Evolutionary conservation across 805 yeast species (phyloP), one percentile per base, ranked within the genome.

Genomic region (Candida railenensis): DNA sequence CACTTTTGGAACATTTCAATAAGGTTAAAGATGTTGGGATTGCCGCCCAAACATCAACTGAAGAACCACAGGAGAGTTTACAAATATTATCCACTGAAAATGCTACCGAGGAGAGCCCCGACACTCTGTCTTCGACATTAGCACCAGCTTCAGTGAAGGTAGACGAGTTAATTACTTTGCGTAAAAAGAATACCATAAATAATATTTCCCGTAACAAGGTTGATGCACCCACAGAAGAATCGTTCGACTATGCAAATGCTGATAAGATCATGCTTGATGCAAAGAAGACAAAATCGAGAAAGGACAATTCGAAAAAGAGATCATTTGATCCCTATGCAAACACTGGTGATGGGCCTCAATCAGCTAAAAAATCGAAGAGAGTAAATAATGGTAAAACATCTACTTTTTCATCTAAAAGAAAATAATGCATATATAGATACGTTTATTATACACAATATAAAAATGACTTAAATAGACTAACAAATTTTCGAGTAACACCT

Each of bases 261-360:
- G 71, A 72, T 25, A 76, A 71, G 46, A 64, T 79, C 12, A 58
- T 80, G 48, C 58, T 58, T 9, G 57, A 57, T 21, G 49, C 49
- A 22, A 41, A 34, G 30, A 46, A 42, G 25, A 53, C 16, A 36
- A 51, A 53, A n/a, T 53, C 36, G 22, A 53, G 52, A 42, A 61
- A 51, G 37, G 50, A 53, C 15, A 57, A 53, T 3, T 63, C 62
- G 41, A 75, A 74, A 58, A 74, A 76, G 54, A 64, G 68, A 45
- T 57, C 75, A 7, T 85, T 80, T 51, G 85, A 85, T 63, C 89
- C 90, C 3, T 85, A 82, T 52, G 61, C 74, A 4, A 71, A 68
- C 39, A 68, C 65, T 4, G 64, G 71, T 22, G 73, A 72, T 15
- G 86, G 82, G 1, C 85, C 85, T 7, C 66, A 65, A 52, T 74